Base-by-base conservation (phyloP, 179 eudicot genomes). In the Corrigiola litoralis region DNA sequence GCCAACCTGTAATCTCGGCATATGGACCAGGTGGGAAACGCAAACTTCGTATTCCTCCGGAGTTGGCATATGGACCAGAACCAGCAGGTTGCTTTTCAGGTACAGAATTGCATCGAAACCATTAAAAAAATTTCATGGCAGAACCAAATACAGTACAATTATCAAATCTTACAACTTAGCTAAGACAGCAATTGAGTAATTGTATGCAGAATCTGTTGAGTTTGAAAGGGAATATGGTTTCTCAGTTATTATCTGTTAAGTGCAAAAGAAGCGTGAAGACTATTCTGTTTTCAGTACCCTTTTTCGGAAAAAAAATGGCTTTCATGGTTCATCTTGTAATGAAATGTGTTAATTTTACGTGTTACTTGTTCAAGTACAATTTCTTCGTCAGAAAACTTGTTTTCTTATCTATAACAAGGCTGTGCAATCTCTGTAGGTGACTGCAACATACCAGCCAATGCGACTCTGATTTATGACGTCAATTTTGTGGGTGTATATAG, bases 41-140 rank as follows among this genome's bases (percentile, higher is more conserved):
- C 18, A 89, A 81, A 80, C 96, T 89, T 25, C 81, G 81, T 31
- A 92, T 92, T 56, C 98, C 98, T 75, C 95, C 96, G 11, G 59
- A 81, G 48, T 78, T 92, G 63, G 98, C 95, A 14, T 89, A 92
- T 60, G 98, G 96, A 47, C 92, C 96, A 11, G 98, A 92, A 81
- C 81, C 98, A 25, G 98, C 98, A 25, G 98, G 98, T 59, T 92
- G 98, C 68, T 92, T 92, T 78, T 85, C 91, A 78, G 98, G 98
- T 89, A 49, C 6, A 67, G n/a, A n/a, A n/a, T n/a, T n/a, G n/a
- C n/a, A n/a, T n/a, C n/a, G n/a, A n/a, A n/a, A n/a, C n/a, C n/a
- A n/a, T n/a, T n/a, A n/a, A n/a, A n/a, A n/a, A n/a, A n/a, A n/a
- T n/a, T n/a, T n/a, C n/a, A n/a, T n/a, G n/a, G n/a, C n/a, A n/a